phyloP scores from a whole-genome alignment of 768 basidiomycete genomes.

The Pleurotus ostreatus region DNA sequence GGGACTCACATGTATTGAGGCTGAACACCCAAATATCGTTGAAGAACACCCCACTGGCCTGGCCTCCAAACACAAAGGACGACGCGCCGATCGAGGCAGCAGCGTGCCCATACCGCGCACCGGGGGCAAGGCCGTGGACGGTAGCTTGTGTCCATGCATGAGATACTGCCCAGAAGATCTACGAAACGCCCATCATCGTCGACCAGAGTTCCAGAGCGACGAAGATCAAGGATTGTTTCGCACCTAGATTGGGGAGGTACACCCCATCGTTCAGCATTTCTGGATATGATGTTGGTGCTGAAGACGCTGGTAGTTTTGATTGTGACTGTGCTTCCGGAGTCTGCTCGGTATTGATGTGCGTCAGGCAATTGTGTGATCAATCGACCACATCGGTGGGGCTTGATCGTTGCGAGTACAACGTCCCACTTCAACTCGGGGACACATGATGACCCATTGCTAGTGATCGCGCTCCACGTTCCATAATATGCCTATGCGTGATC shows the following conservation, averaged over 20 bases:
- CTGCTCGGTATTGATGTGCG: too few relatives aligned
- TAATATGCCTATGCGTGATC: too few relatives aligned
- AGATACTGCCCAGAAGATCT: slow-evolving; percentile 49
- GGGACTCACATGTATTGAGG: slow-evolving; percentile 55
- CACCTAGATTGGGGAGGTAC: slow-evolving; percentile 92
- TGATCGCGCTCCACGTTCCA: too few relatives aligned
- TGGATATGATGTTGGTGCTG: slow-evolving; percentile 3
- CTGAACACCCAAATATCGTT: slow-evolving; percentile 97
- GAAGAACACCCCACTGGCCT: slow-evolving; percentile 90
- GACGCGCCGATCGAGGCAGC: slow-evolving; percentile 87
- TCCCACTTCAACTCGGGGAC: too few relatives aligned
- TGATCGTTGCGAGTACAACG: too few relatives aligned
- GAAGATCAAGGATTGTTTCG: slow-evolving; percentile 23
- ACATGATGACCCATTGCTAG: too few relatives aligned
- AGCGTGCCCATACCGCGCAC: slow-evolving; percentile 93
- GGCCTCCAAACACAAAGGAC: slow-evolving; percentile 95
- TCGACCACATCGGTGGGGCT: too few relatives aligned
- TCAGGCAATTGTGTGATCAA: too few relatives aligned
- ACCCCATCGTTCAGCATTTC: slow-evolving; percentile 77
- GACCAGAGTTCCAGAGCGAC: not conserved
- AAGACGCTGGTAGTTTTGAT: too few relatives aligned
- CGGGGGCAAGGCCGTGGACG: slow-evolving; percentile 72
- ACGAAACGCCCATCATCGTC: not conserved
- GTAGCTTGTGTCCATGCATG: slow-evolving; percentile 92
- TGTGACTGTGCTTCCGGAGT: slow-evolving; percentile 30